phyloP scores from a whole-genome alignment of 208 protist species.

The Crithidia expoeki region DNA sequence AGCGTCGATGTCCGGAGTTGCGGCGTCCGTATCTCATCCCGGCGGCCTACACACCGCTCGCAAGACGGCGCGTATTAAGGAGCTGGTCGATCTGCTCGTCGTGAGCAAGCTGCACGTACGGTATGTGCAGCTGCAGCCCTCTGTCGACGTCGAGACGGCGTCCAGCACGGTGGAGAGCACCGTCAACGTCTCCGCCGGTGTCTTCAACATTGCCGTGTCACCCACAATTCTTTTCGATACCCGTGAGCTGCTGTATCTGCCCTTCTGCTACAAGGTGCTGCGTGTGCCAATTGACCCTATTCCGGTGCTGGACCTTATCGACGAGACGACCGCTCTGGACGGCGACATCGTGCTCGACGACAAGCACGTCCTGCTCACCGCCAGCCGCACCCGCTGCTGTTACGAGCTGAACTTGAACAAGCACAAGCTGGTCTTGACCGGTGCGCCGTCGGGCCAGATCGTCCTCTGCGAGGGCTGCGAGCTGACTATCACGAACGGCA shows the following conservation, averaged over 20 bases:
- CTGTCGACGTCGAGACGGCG: constrained; percentile 31
- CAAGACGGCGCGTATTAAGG: constrained; percentile 32
- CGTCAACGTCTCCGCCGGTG: constrained; percentile 39
- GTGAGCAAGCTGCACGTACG: constrained; percentile 31
- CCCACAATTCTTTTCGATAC: constrained; percentile 78
- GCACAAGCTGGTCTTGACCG: constrained; percentile 60
- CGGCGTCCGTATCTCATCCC: background rate
- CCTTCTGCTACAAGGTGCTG: constrained; percentile 79
- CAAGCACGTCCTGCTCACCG: constrained; percentile 72
- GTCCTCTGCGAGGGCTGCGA: constrained; percentile 80
- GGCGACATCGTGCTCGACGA: constrained; percentile 65
- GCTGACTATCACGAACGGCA: constrained; percentile 86
- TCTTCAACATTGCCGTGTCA: constrained; percentile 55
- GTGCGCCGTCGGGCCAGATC: constrained; percentile 59
- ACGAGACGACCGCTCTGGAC: constrained; percentile 55
- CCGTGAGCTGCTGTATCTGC: constrained; percentile 74
- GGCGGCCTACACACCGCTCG: background rate
- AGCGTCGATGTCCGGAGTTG: background rate
- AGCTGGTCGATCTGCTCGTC: constrained; percentile 42
- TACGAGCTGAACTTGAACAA: constrained; percentile 78
- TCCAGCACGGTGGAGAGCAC: constrained; percentile 53
- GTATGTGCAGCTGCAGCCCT: constrained; percentile 20
- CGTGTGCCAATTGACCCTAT: constrained; percentile 64
- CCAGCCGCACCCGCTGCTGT: constrained; percentile 64
- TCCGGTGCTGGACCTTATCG: constrained; percentile 54